Evolutionary conservation across 352 stramenopile genomes (phyloP).

Genomic region (Globisporangium spinosum): DNA sequence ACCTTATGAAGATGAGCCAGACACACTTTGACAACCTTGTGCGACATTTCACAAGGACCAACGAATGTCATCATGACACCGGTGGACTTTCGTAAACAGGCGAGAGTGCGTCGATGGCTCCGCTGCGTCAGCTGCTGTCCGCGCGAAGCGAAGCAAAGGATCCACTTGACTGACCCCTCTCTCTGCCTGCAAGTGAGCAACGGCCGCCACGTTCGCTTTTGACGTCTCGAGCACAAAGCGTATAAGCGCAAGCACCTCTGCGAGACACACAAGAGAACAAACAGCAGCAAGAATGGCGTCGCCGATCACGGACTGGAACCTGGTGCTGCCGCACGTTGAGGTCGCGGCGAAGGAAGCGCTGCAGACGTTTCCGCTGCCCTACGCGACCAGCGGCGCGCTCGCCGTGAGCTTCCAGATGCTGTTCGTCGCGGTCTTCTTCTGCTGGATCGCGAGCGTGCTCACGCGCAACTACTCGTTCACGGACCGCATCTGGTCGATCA

Average conservation of each 20-base stretch:
- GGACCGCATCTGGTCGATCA: constrained; percentile 92
- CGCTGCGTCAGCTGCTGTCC: neutral
- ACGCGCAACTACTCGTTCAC: constrained; percentile 91
- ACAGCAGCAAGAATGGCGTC: constrained; percentile 1
- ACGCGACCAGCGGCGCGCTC: constrained; percentile 33
- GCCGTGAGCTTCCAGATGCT: constrained; percentile 45
- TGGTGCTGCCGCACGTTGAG: constrained; percentile 29
- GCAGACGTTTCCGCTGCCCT: constrained; percentile 33
- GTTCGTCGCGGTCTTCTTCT: constrained; percentile 36
- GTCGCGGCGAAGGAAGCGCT: constrained; percentile 32
- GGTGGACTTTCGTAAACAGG: constrained; percentile 4
- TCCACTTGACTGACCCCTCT: neutral
- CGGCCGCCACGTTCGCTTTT: constrained; percentile 4
- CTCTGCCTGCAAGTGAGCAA: neutral
- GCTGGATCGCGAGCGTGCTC: constrained; percentile 58
- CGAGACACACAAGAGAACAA: neutral
- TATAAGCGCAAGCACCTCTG: neutral
- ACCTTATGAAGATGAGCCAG: no score
- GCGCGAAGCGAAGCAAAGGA: neutral
- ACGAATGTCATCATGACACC: neutral
- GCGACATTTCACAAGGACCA: neutral
- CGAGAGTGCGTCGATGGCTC: neutral
- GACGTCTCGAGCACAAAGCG: neutral
- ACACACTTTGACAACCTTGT: neutral
- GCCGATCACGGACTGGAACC: constrained; percentile 30